Evolutionary conservation across 768 basidiomycete species (phyloP).

Genomic region (Pleurotus salmoneostramineus): DNA sequence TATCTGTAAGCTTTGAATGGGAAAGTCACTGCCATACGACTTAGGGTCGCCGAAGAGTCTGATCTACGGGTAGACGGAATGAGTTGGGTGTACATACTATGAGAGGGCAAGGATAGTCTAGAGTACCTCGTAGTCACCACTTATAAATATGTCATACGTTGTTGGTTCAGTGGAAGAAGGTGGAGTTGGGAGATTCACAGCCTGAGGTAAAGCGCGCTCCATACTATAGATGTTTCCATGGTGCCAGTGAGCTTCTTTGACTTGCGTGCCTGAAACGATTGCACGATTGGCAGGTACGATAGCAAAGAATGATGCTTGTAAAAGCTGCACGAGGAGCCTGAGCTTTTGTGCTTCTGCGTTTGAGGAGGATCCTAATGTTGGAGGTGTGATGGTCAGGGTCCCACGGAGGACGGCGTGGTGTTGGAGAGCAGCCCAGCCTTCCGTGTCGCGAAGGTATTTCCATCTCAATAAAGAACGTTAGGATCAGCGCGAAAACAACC

Average conservation of each 20-base stretch:
- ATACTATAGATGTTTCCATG: conserved; percentile 84
- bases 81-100: background rate
- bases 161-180: conserved; percentile 40
- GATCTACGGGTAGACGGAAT: conserved; percentile 42
- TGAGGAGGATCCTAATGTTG: conserved; percentile 13
- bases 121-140: conserved; percentile 78
- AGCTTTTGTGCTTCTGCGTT: conserved; percentile 23
- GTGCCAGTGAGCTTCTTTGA: conserved; percentile 51
- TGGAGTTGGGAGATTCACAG: conserved; percentile 43
- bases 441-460: conserved; percentile 65
- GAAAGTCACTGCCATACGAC: conserved; percentile 33
- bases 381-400: conserved; percentile 55
- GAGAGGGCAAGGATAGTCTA: background rate
- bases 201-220: conserved; percentile 44
- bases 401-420: conserved; percentile 72
- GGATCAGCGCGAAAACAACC: no score
- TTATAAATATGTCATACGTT: conserved; percentile 66
- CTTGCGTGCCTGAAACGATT: background rate
- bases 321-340: conserved; percentile 53
- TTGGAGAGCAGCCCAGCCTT: conserved; percentile 87
- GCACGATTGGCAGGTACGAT: conserved; percentile 36
- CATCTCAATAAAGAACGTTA: conserved; percentile 34
- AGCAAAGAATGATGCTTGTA: conserved; percentile 75
- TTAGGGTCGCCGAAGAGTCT: conserved; percentile 79
- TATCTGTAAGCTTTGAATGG: conserved; percentile 55